Evolutionary conservation across 768 basidiomycete genomes (phyloP).

Genomic region (Rhodotorula toruloides): DNA sequence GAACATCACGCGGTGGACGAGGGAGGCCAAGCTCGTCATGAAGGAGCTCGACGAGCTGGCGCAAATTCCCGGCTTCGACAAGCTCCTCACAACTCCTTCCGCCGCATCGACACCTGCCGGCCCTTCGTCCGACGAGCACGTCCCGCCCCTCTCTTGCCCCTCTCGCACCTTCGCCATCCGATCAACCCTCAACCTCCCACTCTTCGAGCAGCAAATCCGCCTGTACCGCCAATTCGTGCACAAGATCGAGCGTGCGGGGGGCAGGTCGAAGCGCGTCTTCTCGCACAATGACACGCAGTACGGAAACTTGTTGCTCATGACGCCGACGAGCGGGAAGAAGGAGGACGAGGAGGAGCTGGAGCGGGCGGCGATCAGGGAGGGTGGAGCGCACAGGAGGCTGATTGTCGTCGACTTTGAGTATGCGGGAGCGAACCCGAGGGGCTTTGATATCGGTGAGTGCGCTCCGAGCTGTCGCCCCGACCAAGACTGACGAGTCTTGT

Average conservation of each 20-base stretch:
- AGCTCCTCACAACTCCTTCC: conserved; percentile 13
- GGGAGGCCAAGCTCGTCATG: conserved; percentile 68
- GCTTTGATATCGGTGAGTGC: conserved; percentile 74
- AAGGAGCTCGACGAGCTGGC: conserved; percentile 48
- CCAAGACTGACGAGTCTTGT: not conserved
- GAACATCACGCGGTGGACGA: conserved; percentile 69
- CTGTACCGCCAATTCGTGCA: conserved; percentile 52
- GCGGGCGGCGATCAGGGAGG: conserved; percentile 19
- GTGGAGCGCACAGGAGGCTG: conserved; percentile 39
- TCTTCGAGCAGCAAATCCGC: conserved; percentile 41
- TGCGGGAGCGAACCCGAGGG: conserved; percentile 81
- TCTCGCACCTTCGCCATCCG: conserved; percentile 24
- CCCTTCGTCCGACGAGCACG: not conserved
- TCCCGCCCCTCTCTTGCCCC: conserved; percentile 32
- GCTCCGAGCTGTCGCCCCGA: not conserved
- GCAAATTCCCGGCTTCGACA: conserved; percentile 19
- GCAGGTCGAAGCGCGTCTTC: conserved; percentile 56
- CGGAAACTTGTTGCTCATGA: conserved; percentile 77
- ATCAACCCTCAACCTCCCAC: conserved; percentile 36
- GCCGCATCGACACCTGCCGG: not conserved
- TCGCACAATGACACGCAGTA: conserved; percentile 95
- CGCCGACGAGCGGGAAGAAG: conserved; percentile 22
- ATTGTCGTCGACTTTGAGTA: conserved; percentile 79
- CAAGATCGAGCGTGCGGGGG: conserved; percentile 54
- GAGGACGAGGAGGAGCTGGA: conserved; percentile 35